phyloP scores from a whole-genome alignment of 116 monocot genomes.

The Papilionanthe hybrid region DNA sequence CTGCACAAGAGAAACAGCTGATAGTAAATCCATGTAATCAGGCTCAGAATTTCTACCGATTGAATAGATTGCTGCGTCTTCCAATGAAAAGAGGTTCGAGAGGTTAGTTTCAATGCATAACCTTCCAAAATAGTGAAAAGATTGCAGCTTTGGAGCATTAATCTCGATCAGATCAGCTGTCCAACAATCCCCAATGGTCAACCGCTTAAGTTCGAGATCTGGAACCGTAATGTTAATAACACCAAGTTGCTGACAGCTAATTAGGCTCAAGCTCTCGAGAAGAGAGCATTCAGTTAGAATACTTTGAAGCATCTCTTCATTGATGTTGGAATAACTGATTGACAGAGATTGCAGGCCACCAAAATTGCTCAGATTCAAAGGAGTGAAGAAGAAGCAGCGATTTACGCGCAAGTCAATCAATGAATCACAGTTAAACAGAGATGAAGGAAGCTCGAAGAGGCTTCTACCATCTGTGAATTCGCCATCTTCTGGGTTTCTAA shows the following conservation, averaged over 20 bases:
- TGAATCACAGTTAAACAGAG: no score
- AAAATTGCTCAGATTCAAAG: slow-evolving; percentile 8
- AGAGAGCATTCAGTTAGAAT: slow-evolving; percentile 18
- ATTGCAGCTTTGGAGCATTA: slow-evolving; percentile 13
- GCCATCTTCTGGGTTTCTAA: neutral
- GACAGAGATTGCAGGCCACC: slow-evolving; percentile 17
- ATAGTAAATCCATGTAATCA: slow-evolving; percentile 9
- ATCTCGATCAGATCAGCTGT: no score
- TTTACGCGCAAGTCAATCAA: no score
- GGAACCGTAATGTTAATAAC: slow-evolving; percentile 7
- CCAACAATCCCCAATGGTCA: no score
- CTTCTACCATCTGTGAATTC: no score
- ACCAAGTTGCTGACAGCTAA: neutral
- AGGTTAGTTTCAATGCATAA: neutral
- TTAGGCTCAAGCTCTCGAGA: slow-evolving; percentile 29
- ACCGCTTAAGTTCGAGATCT: neutral
- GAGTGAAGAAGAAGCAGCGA: neutral
- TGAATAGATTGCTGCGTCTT: slow-evolving; percentile 21
- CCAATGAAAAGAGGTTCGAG: slow-evolving; percentile 18
- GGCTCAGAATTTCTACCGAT: neutral
- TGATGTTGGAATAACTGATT: slow-evolving; percentile 17
- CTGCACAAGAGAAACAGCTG: slow-evolving; percentile 27
- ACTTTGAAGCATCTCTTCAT: slow-evolving; percentile 12
- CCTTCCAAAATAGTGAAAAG: slow-evolving; percentile 25
- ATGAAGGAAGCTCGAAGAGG: no score